Percentiles rank a stretch among this genome's conserved stretches.
Evolutionary conservation across 2,329 filamentous ascomycete species (phyloP).

Genomic region (Trichophyton equinum): DNA sequence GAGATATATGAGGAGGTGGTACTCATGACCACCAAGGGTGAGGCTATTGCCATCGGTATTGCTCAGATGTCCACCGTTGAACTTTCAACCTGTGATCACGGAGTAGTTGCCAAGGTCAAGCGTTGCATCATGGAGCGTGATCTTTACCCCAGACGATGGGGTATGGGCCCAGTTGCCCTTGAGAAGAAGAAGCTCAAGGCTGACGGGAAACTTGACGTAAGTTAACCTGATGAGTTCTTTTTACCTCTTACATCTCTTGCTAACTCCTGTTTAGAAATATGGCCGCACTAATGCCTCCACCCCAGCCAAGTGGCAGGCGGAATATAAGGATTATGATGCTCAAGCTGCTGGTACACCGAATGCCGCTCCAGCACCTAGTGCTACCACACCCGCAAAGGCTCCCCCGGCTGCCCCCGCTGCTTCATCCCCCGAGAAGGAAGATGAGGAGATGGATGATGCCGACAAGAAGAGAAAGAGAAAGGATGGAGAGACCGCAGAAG

Average conservation of each 20-base stretch:
- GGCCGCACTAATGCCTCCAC: slow-evolving; percentile 86
- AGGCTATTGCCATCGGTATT: slow-evolving; percentile 92
- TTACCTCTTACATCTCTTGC: slow-evolving; percentile 10
- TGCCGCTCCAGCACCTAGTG: slow-evolving; percentile 17
- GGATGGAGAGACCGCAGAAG: slow-evolving; percentile 42
- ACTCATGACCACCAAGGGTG: slow-evolving; percentile 97
- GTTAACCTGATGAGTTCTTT: slow-evolving; percentile 15
- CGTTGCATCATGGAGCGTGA: slow-evolving; percentile 99
- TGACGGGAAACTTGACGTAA: slow-evolving; percentile 80
- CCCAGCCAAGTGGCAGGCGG: slow-evolving; percentile 79
- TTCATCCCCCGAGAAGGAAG: slow-evolving; percentile 19
- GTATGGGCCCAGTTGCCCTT: slow-evolving; percentile 76
- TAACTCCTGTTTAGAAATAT: slow-evolving; percentile 54
- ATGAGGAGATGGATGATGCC: slow-evolving; percentile 31
- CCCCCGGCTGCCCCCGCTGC: slow-evolving; percentile 26
- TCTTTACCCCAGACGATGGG: slow-evolving; percentile 93
- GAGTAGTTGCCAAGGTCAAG: slow-evolving; percentile 97
- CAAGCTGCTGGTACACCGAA: slow-evolving; percentile 18
- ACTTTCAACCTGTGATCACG: slow-evolving; percentile 92
- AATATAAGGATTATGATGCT: slow-evolving; percentile 78
- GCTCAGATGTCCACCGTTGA: slow-evolving; percentile 97
- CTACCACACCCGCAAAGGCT: slow-evolving; percentile 35
- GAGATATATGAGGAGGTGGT: slow-evolving; percentile 94
- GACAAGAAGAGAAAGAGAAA: slow-evolving; percentile 45
- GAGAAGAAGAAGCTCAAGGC: slow-evolving; percentile 99